Conservation (phyloP, 352 stramenopile genomes). For the Phytophthora tubulina region DNA sequence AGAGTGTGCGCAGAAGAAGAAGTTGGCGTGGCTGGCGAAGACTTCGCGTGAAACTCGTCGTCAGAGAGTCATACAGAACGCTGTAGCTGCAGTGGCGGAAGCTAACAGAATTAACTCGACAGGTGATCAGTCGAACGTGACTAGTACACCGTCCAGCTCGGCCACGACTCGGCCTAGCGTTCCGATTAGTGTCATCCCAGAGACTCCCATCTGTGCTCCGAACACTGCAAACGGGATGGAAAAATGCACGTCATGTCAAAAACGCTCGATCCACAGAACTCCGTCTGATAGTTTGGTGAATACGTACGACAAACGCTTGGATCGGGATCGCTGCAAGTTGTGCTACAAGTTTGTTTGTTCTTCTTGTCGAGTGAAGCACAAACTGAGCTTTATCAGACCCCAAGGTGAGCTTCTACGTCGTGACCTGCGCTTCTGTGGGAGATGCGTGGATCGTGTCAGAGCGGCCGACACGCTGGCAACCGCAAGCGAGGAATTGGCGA, state of each 20-base stretch:
- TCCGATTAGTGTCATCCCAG: neutral
- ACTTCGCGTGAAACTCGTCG: conserved; percentile 18
- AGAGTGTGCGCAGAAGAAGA: conserved; percentile 49
- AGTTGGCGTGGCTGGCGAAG: conserved; percentile 43
- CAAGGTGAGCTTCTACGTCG: conserved; percentile 31
- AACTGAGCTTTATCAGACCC: conserved; percentile 38
- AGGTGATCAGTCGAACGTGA: conserved; percentile 25
- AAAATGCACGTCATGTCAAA: conserved; percentile 44
- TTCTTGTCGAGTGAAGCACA: conserved; percentile 40
- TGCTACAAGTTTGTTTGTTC: conserved; percentile 48
- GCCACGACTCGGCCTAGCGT: conserved; percentile 36
- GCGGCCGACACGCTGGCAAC: conserved; percentile 33
- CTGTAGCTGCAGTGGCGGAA: conserved; percentile 26
- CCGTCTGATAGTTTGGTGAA: conserved; percentile 18
- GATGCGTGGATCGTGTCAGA: conserved; percentile 35
- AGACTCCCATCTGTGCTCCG: neutral
- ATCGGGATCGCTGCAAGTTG: conserved; percentile 37
- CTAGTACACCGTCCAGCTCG: conserved; percentile 36
- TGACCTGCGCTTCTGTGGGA: conserved; percentile 39
- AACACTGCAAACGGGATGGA: conserved; percentile 9
- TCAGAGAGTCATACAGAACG: conserved; percentile 22
- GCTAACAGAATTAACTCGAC: conserved; percentile 28
- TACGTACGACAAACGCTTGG: conserved; percentile 31
- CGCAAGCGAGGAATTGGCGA: conserved; percentile 38
- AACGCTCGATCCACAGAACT: conserved; percentile 23